Percentiles rank a stretch among this genome's conserved stretches.
phyloP scores from a whole-genome alignment of 164 flowering plant genomes.

The Vitis riparia region DNA sequence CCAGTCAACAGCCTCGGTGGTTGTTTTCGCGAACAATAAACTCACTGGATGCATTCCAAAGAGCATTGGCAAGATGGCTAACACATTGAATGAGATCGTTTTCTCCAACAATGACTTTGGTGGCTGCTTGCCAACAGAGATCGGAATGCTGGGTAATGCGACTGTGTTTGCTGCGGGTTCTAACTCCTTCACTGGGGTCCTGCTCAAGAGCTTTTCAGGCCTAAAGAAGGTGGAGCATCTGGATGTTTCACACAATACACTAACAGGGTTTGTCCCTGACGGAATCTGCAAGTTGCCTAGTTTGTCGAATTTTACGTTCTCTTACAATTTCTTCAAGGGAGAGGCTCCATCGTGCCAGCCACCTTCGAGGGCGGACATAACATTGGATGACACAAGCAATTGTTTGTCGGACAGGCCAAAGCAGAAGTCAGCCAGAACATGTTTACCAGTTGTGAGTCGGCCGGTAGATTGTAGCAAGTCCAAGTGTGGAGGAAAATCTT shows the following conservation, averaged over 20 bases:
- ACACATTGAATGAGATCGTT: slow-evolving; percentile 54
- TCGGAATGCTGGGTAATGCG: slow-evolving; percentile 46
- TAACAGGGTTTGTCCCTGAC: slow-evolving; percentile 55
- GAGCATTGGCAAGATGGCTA: slow-evolving; percentile 63
- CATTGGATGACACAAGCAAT: slow-evolving; percentile 41
- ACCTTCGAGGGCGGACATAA: slow-evolving; percentile 8
- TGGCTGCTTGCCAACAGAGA: slow-evolving; percentile 68
- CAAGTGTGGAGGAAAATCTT: slow-evolving; percentile 27
- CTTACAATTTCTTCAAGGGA: slow-evolving; percentile 56
- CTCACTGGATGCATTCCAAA: slow-evolving; percentile 71
- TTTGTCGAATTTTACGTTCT: slow-evolving; percentile 48
- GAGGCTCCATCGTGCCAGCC: slow-evolving; percentile 37
- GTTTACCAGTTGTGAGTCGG: slow-evolving; percentile 35
- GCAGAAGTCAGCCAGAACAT: slow-evolving; percentile 40
- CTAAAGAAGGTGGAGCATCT: slow-evolving; percentile 35
- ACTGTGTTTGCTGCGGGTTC: slow-evolving; percentile 46
- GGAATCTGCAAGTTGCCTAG: slow-evolving; percentile 48
- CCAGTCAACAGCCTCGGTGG: slow-evolving; percentile 58
- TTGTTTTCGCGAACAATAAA: slow-evolving; percentile 64
- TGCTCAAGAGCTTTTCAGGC: slow-evolving; percentile 39
- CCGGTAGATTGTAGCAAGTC: slow-evolving; percentile 55
- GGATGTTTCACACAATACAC: slow-evolving; percentile 39
- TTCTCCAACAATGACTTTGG: slow-evolving; percentile 43
- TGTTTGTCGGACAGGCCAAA: slow-evolving; percentile 47
- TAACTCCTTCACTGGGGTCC: slow-evolving; percentile 44